Percentiles rank a stretch among this genome's conserved stretches.
phyloP scores from a whole-genome alignment of 805 yeast genomes.

The Metschnikowia chrysomelidarum region DNA sequence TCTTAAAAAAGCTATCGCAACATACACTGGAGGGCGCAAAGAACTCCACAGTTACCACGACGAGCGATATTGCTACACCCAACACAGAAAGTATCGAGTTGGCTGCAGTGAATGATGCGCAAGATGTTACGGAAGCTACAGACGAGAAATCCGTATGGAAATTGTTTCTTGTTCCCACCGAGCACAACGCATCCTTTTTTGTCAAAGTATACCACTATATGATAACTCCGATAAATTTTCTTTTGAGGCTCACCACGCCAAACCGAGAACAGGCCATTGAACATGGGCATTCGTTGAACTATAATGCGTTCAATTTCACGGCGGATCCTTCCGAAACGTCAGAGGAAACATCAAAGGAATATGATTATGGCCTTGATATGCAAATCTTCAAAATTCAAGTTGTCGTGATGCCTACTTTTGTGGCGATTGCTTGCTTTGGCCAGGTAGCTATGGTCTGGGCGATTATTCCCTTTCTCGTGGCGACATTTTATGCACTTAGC shows the following conservation, averaged over 20 bases:
- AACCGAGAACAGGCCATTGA: constrained; percentile 17
- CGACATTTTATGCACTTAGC: constrained; percentile 4
- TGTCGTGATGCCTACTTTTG: constrained; percentile 7
- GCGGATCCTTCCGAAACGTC: constrained; percentile 1
- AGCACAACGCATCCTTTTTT: constrained; percentile 5
- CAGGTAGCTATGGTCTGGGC: constrained; percentile 2
- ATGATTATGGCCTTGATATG: constrained; percentile 10
- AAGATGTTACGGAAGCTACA: neutral
- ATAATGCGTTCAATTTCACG: constrained; percentile 16
- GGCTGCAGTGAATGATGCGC: neutral
- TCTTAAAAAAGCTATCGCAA: constrained; percentile 31
- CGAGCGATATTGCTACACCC: constrained; percentile 9
- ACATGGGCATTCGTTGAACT: constrained; percentile 7
- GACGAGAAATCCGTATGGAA: constrained; percentile 2
- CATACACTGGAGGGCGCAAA: constrained; percentile 20
- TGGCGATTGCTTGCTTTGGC: constrained; percentile 7
- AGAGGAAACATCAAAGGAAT: constrained; percentile 4
- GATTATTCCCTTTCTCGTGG: constrained; percentile 1
- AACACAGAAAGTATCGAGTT: neutral
- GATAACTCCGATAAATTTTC: constrained; percentile 12
- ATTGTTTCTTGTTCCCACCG: constrained; percentile 9
- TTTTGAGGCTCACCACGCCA: constrained; percentile 18
- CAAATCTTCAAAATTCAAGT: constrained; percentile 12
- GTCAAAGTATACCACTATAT: constrained; percentile 4
- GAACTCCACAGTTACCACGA: constrained; percentile 3